phyloP scores from a whole-genome alignment of 345 rosid species.

The Sonneratia alba region DNA sequence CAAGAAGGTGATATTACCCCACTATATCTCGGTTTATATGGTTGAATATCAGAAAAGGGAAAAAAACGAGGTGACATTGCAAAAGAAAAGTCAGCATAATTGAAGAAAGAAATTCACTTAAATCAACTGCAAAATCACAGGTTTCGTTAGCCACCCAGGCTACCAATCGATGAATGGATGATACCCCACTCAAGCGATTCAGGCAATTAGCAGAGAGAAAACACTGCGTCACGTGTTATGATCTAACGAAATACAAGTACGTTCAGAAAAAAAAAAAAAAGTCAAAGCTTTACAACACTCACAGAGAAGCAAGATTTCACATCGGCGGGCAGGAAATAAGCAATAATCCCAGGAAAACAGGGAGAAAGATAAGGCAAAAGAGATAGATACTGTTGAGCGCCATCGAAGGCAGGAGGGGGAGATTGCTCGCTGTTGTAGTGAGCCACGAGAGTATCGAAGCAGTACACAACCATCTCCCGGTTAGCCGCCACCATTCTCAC shows the following conservation, averaged over 20 bases:
- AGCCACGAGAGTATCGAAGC: slow-evolving; percentile 88
- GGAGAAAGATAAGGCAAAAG: not conserved
- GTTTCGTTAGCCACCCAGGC: not conserved
- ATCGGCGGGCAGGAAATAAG: not conserved
- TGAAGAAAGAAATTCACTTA: not conserved
- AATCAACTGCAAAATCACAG: not conserved
- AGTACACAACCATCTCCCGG: slow-evolving; percentile 93
- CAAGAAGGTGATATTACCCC: not conserved
- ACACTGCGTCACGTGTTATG: not conserved
- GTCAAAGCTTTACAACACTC: not conserved
- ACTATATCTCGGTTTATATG: not conserved
- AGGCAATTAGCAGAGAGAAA: not conserved
- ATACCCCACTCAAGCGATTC: not conserved
- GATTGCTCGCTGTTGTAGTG: slow-evolving; percentile 79
- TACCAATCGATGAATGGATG: not conserved
- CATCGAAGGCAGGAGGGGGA: slow-evolving; percentile 85
- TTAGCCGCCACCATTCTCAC: slow-evolving; percentile 80
- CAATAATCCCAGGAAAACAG: not conserved
- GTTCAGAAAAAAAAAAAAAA: not conserved
- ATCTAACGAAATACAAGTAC: not conserved
- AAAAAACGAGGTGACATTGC: not conserved
- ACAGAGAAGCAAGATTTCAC: not conserved
- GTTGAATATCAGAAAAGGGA: not conserved
- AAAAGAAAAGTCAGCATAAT: not conserved
- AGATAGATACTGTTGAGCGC: slow-evolving; percentile 55